phyloP scores from a whole-genome alignment of 1,139 yeast genomes.

The Debaryomycetaceae sp. region DNA sequence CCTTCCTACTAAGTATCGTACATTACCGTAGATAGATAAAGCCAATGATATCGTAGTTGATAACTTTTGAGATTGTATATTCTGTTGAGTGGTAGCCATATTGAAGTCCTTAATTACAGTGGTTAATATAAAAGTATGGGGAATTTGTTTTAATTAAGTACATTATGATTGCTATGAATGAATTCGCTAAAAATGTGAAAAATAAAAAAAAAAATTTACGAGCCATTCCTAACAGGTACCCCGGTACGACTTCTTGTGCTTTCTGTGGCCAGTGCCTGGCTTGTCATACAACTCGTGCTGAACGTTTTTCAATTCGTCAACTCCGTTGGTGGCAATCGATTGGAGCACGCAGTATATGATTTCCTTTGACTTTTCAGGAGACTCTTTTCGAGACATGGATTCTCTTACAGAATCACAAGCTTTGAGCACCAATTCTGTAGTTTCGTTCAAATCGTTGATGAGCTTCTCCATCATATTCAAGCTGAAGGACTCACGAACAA shows the following conservation, averaged over 20 bases:
- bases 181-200: background rate
- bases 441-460: slow-evolving; percentile 59
- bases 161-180: background rate
- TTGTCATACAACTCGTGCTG: slow-evolving; percentile 19
- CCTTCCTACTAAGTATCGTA: slow-evolving; percentile 53
- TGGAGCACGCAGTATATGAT: slow-evolving; percentile 32
- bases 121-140: too few relatives aligned
- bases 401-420: slow-evolving; percentile 28
- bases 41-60: slow-evolving; percentile 47
- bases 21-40: slow-evolving; percentile 52
- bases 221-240: slow-evolving; percentile 44
- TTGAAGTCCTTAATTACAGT: background rate
- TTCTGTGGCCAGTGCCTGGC: slow-evolving; percentile 25
- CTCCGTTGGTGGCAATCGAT: slow-evolving; percentile 39
- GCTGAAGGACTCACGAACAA: slow-evolving; percentile 69
- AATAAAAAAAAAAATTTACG: background rate
- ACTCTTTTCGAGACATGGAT: slow-evolving; percentile 14
- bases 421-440: slow-evolving; percentile 51
- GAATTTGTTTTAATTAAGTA: too few relatives aligned
- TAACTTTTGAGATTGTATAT: slow-evolving; percentile 33
- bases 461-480: slow-evolving; percentile 71
- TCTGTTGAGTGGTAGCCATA: slow-evolving; percentile 6
- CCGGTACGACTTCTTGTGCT: slow-evolving; percentile 45
- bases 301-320: slow-evolving; percentile 22
- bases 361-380: slow-evolving; percentile 4